phyloP scores from a whole-genome alignment of 495 filamentous ascomycete species.

The Penicillium tannophilum region DNA sequence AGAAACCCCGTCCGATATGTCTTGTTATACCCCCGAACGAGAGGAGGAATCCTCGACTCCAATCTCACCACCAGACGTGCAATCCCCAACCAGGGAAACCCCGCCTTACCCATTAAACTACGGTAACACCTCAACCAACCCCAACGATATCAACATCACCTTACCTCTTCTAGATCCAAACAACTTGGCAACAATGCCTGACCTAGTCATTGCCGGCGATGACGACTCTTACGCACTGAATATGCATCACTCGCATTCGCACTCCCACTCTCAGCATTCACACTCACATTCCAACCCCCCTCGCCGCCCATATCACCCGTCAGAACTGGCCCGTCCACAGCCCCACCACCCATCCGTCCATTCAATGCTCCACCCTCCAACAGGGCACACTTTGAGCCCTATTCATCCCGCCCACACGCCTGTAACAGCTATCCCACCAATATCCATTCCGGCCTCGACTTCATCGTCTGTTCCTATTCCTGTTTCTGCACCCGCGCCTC shows the following conservation, averaged over 20 bases:
- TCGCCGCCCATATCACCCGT: conserved; percentile 8
- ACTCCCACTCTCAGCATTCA: conserved; percentile 1
- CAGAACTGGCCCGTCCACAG: conserved; percentile 2
- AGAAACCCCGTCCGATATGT: conserved; percentile 50
- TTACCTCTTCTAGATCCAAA: conserved; percentile 21
- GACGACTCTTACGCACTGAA: conserved; percentile 17
- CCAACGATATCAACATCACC: not conserved
- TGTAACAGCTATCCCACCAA: not conserved
- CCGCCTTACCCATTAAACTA: conserved; percentile 23
- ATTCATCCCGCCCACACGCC: not conserved
- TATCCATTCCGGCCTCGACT: not conserved
- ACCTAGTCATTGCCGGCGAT: conserved; percentile 29
- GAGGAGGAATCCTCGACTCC: conserved; percentile 34
- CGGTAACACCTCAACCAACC: conserved; percentile 14
- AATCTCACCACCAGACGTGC: conserved; percentile 39
- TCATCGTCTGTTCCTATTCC: not conserved
- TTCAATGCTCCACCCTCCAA: conserved; percentile 3
- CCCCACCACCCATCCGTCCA: conserved; percentile 6
- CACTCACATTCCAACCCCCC: conserved; percentile 4
- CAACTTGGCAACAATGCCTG: conserved; percentile 26
- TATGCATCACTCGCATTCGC: conserved; percentile 15
- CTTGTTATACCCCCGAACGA: conserved; percentile 43
- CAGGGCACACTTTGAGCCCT: not conserved
- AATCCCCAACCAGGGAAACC: conserved; percentile 34
- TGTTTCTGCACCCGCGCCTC: not conserved